phyloP scores from a whole-genome alignment of 306 rosid genomes.

The Cicer yamashitae region DNA sequence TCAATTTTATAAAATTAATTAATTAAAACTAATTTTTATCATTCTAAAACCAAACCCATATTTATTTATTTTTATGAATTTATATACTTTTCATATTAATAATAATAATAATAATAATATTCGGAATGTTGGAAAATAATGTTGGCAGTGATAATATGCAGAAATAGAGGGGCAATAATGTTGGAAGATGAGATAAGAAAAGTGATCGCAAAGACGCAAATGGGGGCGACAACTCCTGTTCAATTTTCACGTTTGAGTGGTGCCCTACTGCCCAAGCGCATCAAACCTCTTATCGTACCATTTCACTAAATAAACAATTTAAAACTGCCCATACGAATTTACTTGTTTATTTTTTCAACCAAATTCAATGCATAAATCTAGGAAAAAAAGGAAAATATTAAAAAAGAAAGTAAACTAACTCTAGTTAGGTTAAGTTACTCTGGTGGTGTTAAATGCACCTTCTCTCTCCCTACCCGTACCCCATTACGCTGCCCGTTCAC shows the following conservation, averaged over 20 bases:
- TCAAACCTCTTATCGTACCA: constrained; percentile 30
- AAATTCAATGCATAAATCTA: background rate
- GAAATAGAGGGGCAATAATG: constrained; percentile 31
- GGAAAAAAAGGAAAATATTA: background rate
- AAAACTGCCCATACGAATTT: constrained; percentile 21
- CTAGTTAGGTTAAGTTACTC: constrained; percentile 41
- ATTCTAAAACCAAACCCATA: too few relatives aligned
- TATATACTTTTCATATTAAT: too few relatives aligned
- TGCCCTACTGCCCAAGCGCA: constrained; percentile 49
- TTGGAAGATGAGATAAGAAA: constrained; percentile 33
- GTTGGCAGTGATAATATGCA: background rate
- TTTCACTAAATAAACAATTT: background rate
- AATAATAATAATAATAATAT: too few relatives aligned
- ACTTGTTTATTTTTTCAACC: background rate
- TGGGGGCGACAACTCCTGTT: constrained; percentile 48
- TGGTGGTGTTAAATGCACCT: constrained; percentile 55
- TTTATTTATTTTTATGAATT: too few relatives aligned
- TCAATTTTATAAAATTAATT: too few relatives aligned
- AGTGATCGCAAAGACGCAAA: constrained; percentile 13
- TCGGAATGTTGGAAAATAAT: constrained; percentile 1
- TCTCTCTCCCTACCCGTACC: background rate
- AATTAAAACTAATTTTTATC: too few relatives aligned
- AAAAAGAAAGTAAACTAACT: background rate
- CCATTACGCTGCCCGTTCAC: constrained; percentile 57
- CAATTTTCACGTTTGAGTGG: constrained; percentile 46